Evolutionary conservation across 257 asterid genomes (phyloP), one percentile per base, ranked within the genome.

Genomic region (Prunella vulgaris): DNA sequence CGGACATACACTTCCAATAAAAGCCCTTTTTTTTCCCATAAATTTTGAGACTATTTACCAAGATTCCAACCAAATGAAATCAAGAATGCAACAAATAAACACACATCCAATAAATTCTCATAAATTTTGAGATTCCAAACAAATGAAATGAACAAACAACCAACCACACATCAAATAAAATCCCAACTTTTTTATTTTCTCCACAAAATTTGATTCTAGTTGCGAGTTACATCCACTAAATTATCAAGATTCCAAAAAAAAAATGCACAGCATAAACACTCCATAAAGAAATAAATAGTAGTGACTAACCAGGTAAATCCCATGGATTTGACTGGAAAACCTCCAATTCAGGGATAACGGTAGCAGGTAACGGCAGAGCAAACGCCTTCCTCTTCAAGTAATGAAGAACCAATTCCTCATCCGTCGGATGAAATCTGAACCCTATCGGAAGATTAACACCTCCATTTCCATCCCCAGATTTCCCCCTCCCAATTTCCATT

Each of bases 361-460:
- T 40, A 53, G 85, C 86, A 5, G 89, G 86, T 68, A 84, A 78
- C 48, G 86, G 85, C 70, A 77, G 30, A 40, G 82, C 72, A 22
- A 18, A 60, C 15, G 74, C 68, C 52, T 86, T 86, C 68, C 79
- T 84, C 65, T 64, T 84, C 79, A 86, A 73, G 72, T 86, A 84
- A 37, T 84, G 86, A 65, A 78, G 10, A 7, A 84, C 4, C 0
- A 86, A 74, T 25, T 84, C 87, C 71, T 79, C 81, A 65, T 85
- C 85, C 5, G 88, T 83, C 3, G 87, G 90, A 38, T 52, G 73
- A 66, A 85, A 85, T 76, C 88, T 79, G 75, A 85, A 85, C 52
- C 88, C 86, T 74, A 83, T 72, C 1, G 90, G 90, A 63, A 82
- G 64, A 14, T 66, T 73, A 2, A 24, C 24, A 25, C 13, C n/a